These are phyloP conservation scores for Malus hybrid DNA, from an alignment of 331 rosid species.

Conservation along the genomic window DNA sequence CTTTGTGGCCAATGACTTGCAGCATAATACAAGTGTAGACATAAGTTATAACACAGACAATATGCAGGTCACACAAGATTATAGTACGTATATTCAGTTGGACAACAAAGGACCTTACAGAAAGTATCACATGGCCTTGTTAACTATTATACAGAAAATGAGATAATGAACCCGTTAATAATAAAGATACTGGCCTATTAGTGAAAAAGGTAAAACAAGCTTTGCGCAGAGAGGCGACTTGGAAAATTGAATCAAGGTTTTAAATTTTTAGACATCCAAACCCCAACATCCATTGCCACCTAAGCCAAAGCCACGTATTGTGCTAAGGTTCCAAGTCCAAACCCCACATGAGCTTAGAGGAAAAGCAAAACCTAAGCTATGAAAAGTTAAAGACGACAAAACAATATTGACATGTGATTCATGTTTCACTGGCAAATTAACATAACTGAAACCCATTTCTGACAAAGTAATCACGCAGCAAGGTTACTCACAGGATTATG, in stretches of 20 bases:
- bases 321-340: not conserved
- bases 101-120: not conserved
- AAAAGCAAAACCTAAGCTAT: not conserved
- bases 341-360: not conserved
- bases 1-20: not conserved
- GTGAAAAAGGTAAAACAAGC: not conserved
- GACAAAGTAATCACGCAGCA: not conserved
- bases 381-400: not conserved
- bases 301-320: not conserved
- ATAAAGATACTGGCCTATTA: not conserved
- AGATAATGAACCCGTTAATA: not conserved
- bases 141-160: not conserved
- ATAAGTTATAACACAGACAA: not conserved
- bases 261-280: not conserved
- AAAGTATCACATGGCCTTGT: not conserved
- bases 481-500: not conserved
- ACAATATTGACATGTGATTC: not conserved
- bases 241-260: not conserved
- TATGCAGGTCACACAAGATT: not conserved
- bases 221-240: not conserved
- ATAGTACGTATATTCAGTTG: not conserved
- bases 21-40: not conserved
- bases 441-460: not conserved
- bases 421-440: not conserved
- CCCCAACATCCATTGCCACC: not conserved